phyloP scores from a whole-genome alignment of 2,329 filamentous ascomycete genomes.

The Paraphaeosphaeria minitans region DNA sequence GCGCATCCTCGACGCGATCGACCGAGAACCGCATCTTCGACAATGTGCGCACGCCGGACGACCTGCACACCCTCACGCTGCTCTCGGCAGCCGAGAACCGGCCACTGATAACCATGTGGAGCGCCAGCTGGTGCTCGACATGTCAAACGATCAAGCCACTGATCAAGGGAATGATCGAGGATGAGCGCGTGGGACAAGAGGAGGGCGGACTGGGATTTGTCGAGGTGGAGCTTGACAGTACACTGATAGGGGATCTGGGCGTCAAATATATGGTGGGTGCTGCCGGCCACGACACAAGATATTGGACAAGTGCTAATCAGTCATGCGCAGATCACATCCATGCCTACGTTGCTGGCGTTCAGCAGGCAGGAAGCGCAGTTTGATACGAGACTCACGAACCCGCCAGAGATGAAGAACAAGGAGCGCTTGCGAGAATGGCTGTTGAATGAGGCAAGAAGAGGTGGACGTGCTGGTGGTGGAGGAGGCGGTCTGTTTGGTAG shows the following conservation, averaged over 20 bases:
- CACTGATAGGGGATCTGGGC: constrained; percentile 49
- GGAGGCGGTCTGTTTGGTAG: constrained; percentile 50
- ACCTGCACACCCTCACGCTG: constrained; percentile 55
- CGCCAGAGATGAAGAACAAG: constrained; percentile 54
- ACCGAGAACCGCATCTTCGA: constrained; percentile 42
- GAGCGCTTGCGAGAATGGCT: constrained; percentile 55
- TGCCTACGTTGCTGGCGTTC: constrained; percentile 58
- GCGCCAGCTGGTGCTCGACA: constrained; percentile 53
- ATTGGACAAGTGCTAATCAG: constrained; percentile 8
- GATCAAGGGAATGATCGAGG: constrained; percentile 49
- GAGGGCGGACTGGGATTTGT: constrained; percentile 54
- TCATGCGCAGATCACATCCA: constrained; percentile 47
- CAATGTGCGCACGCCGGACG: constrained; percentile 53
- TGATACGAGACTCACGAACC: constrained; percentile 50
- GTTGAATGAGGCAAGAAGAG: constrained; percentile 53
- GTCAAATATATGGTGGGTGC: constrained; percentile 50
- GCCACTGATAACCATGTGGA: constrained; percentile 57
- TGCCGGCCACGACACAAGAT: too few relatives aligned
- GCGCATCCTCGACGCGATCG: constrained; percentile 11
- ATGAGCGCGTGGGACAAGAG: constrained; percentile 51
- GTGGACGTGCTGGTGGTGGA: constrained; percentile 50
- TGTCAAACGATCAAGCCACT: constrained; percentile 52
- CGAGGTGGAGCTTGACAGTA: constrained; percentile 56
- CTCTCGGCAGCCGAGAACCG: constrained; percentile 52
- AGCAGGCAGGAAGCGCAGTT: constrained; percentile 56